A percentile compares a stretch with the other conserved stretches of the same genome.
Evolutionary conservation across 1,139 yeast genomes (phyloP).

Genomic region (Suhomyces anneliseae): DNA sequence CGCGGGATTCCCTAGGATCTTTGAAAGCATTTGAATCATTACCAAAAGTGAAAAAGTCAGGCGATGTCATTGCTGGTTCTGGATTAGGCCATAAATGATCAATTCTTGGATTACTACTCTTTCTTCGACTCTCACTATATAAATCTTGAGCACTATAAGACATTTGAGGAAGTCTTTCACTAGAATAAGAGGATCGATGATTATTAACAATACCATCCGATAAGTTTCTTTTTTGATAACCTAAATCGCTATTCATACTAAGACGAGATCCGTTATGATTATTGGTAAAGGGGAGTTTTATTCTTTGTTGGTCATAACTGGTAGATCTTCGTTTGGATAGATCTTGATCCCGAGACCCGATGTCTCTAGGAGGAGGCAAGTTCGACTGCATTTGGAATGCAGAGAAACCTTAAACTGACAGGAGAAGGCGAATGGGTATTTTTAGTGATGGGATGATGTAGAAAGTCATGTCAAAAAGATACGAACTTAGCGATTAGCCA

Average conservation of each 20-base stretch:
- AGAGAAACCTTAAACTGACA: neutral
- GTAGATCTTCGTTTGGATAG: slow-evolving; percentile 25
- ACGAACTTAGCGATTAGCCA: too few species aligned
- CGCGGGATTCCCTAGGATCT: neutral
- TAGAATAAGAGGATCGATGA: slow-evolving; percentile 3
- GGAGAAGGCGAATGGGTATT: too few species aligned
- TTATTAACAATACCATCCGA: slow-evolving; percentile 15
- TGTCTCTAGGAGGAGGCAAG: neutral
- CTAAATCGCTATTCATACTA: slow-evolving; percentile 11
- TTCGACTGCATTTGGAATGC: neutral
- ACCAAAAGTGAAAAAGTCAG: slow-evolving; percentile 5
- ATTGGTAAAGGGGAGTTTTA: slow-evolving; percentile 18
- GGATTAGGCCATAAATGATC: neutral
- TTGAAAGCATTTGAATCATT: neutral
- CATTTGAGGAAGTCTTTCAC: slow-evolving; percentile 7
- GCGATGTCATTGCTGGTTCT: neutral
- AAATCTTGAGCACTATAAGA: slow-evolving; percentile 11
- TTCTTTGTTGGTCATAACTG: slow-evolving; percentile 32
- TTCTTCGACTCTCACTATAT: neutral
- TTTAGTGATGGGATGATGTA: too few species aligned
- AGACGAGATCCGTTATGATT: slow-evolving; percentile 11
- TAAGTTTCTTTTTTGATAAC: slow-evolving; percentile 8
- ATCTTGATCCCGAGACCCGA: neutral
- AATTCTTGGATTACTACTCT: neutral
- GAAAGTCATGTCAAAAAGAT: too few species aligned